Evolutionary conservation across 1,139 yeast species (phyloP), one percentile per base, ranked within the genome.

Genomic region (Yamadazyma diospyri): DNA sequence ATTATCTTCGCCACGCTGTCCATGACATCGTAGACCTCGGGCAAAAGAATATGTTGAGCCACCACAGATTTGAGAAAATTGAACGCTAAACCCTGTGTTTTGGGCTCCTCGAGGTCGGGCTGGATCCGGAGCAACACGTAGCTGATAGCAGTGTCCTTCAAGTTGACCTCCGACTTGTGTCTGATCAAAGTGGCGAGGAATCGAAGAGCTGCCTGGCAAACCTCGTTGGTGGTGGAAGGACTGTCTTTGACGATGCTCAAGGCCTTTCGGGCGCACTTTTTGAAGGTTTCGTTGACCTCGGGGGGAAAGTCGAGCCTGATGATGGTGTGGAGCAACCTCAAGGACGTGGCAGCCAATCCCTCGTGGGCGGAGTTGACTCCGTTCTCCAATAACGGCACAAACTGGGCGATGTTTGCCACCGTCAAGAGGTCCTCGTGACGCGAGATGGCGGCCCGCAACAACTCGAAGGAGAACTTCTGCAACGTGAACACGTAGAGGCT

Each of bases 41-140:
- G 92, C 23, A 89, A 64, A 72, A 83, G 67, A 12, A 85, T 65
- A 47, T 81, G 89, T 42, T 81, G 80, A 7, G 83, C 59, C 26
- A 89, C 70, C 18, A 89, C 71, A 0, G 96, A 76, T 45, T 81
- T 83, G 48, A 92, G 59, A 47, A 92, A 88, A 34, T 81, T 78
- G 55, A 89, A 87, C 0, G 97, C 95, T 33, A 86, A 68, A 25
- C 95, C 92, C 57, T 92, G 97, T 40, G 82, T 76, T 46, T 77
- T 81, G 3, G 96, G 95, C 48, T 92, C 97, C 50, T 86, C 94
- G 38, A 94, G 62, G 58, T 92, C 98, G 1, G 97, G 95, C 51
- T 76, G 78, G 36, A 92, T 66, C 42, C 87, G 72, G n/a, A 77
- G 74, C 43, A 94, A 60, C 19, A 92, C 64, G 50, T 84, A 87